These are phyloP conservation scores for Pseudogymnoascus sp. DNA, from an alignment of 2,329 filamentous ascomycete genomes.

Conservation along the genomic window DNA sequence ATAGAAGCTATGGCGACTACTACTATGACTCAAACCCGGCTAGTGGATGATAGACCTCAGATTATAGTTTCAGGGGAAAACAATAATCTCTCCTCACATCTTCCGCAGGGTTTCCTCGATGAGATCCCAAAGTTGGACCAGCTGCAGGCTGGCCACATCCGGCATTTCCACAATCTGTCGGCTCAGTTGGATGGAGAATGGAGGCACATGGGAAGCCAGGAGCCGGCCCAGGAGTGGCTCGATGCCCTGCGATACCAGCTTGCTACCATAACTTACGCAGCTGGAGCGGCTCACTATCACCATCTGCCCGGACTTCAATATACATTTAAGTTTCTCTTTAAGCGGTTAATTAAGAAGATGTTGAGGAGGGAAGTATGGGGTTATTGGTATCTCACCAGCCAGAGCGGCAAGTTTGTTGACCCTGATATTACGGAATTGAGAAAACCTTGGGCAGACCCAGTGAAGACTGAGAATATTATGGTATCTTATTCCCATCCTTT, in stretches of 20 bases:
- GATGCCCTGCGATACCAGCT: conserved; percentile 13
- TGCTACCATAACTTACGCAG: conserved; percentile 32
- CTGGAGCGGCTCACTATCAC: conserved; percentile 32
- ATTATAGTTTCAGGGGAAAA: neutral
- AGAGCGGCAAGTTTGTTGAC: conserved; percentile 28
- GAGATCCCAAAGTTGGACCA: conserved; percentile 14
- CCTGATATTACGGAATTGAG: conserved; percentile 32
- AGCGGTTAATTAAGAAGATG: conserved; percentile 34
- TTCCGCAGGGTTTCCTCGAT: neutral
- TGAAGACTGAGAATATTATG: conserved; percentile 35
- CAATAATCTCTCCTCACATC: neutral
- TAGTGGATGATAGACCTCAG: neutral
- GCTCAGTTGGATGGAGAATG: conserved; percentile 25
- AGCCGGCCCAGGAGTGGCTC: conserved; percentile 31
- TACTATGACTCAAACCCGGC: neutral
- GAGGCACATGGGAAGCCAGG: conserved; percentile 28
- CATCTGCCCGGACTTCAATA: conserved; percentile 29
- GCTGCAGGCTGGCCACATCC: conserved; percentile 29
- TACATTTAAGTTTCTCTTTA: conserved; percentile 29
- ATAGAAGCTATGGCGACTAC: neutral
- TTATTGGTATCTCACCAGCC: conserved; percentile 35
- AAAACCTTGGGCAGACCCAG: conserved; percentile 35
- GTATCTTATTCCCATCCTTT: neutral
- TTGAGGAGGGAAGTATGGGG: conserved; percentile 34
- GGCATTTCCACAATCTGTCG: conserved; percentile 30